A percentile compares a stretch with the other conserved stretches of the same genome.
Evolutionary conservation across 1,284 basidiomycete genomes (phyloP).

Genomic region (Apiotrichum brassicae): DNA sequence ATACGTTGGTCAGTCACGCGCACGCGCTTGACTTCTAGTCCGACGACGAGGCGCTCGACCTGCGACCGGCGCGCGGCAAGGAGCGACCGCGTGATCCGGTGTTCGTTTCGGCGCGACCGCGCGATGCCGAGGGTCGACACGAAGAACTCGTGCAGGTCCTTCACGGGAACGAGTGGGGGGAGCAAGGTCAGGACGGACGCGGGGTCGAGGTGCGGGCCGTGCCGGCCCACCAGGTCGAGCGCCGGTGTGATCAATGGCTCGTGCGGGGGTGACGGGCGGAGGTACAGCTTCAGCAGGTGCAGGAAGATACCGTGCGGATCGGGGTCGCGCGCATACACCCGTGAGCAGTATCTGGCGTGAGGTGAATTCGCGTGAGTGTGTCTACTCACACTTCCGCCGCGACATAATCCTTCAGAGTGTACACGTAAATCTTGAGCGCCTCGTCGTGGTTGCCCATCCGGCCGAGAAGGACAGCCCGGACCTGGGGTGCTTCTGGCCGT

Average conservation of each 20-base stretch:
- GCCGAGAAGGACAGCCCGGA: constrained; percentile 82
- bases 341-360: constrained; percentile 71
- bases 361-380: neutral
- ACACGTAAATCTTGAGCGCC: constrained; percentile 87
- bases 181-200: constrained; percentile 74
- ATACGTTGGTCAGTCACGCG: constrained; percentile 85
- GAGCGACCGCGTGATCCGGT: constrained; percentile 12
- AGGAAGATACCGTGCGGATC: constrained; percentile 67
- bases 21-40: constrained; percentile 72
- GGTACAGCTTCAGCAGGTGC: constrained; percentile 77
- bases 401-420: constrained; percentile 68
- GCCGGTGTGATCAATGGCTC: constrained; percentile 62
- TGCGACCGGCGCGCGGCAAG: constrained; percentile 54
- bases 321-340: constrained; percentile 58
- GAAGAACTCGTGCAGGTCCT: constrained; percentile 73
- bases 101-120: constrained; percentile 12
- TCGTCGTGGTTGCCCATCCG: constrained; percentile 84
- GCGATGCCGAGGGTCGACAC: constrained; percentile 59
- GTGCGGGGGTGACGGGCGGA: constrained; percentile 48
- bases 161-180: constrained; percentile 75
- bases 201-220: constrained; percentile 73
- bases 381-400: constrained; percentile 78
- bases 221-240: constrained; percentile 71
- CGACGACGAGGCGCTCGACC: constrained; percentile 63
- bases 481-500: constrained; percentile 67